phyloP scores from a whole-genome alignment of 2,329 filamentous ascomycete genomes.

The Aspergillus phoenicis region DNA sequence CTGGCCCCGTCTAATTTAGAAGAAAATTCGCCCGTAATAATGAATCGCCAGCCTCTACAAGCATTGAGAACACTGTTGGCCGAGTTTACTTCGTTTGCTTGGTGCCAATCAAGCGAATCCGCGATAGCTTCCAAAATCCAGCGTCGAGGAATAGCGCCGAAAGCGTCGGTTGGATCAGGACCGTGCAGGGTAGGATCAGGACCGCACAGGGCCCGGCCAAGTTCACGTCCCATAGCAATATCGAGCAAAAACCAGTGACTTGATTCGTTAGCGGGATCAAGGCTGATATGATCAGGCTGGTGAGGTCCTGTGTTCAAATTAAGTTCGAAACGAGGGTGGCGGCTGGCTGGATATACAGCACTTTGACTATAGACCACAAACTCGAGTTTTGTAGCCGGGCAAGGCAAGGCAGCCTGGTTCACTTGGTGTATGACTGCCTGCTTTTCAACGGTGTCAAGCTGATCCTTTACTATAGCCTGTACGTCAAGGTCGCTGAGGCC shows the following conservation, averaged over 20 bases:
- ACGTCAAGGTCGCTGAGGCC: conserved; percentile 15
- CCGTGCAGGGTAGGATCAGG: conserved; percentile 11
- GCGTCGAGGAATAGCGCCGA: conserved; percentile 17
- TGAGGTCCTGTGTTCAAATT: conserved; percentile 12
- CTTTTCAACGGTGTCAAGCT: conserved; percentile 10
- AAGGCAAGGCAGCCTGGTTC: conserved; percentile 15
- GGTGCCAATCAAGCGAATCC: conserved; percentile 18
- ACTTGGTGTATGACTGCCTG: conserved; percentile 13
- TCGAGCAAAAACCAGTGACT: conserved; percentile 20
- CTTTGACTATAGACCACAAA: conserved; percentile 17
- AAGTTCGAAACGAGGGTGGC: conserved; percentile 10
- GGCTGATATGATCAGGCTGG: conserved; percentile 15
- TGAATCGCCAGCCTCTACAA: conserved; percentile 19
- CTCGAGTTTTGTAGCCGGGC: conserved; percentile 19
- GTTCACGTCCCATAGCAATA: conserved; percentile 19
- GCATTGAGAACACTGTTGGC: conserved; percentile 19
- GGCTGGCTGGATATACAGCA: conserved; percentile 11
- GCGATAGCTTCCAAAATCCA: conserved; percentile 19
- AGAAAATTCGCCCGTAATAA: conserved; percentile 15
- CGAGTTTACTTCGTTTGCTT: conserved; percentile 18
- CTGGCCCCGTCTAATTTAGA: conserved; percentile 19
- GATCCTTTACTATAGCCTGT: conserved; percentile 16
- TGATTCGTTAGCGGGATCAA: conserved; percentile 18
- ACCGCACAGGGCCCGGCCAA: conserved; percentile 1
- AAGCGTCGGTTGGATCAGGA: conserved; percentile 14